Evolutionary conservation across 805 yeast species (phyloP).

Genomic region (Wickerhamomyces bovis): DNA sequence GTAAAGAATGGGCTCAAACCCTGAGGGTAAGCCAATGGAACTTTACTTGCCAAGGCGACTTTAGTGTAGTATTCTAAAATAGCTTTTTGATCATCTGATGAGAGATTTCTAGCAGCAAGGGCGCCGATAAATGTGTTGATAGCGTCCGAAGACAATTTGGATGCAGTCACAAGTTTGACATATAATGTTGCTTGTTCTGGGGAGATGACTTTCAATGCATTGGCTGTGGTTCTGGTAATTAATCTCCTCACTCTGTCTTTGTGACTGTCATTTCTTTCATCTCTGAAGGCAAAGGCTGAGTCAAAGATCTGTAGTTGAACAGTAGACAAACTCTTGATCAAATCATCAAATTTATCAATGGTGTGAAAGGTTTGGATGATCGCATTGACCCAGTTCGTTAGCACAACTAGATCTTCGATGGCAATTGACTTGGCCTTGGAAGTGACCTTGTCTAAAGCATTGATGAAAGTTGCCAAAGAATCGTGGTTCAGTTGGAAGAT

Average conservation of each 20-base stretch:
- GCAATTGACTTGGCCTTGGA: slow-evolving; percentile 37
- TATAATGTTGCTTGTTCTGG: slow-evolving; percentile 12
- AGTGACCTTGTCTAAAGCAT: slow-evolving; percentile 27
- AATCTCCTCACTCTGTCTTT: slow-evolving; percentile 33
- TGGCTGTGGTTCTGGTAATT: slow-evolving; percentile 26
- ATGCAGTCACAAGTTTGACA: slow-evolving; percentile 10
- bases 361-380: slow-evolving; percentile 26
- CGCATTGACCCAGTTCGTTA: slow-evolving; percentile 51
- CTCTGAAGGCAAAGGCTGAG: slow-evolving; percentile 11
- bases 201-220: slow-evolving; percentile 21
- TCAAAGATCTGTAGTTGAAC: slow-evolving; percentile 29
- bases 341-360: slow-evolving; percentile 22
- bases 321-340: slow-evolving; percentile 27
- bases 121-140: slow-evolving; percentile 31
- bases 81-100: slow-evolving; percentile 21
- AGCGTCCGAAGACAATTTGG: slow-evolving; percentile 29
- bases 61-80: slow-evolving; percentile 27
- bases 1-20: slow-evolving; percentile 41
- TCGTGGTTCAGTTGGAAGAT: slow-evolving; percentile 9
- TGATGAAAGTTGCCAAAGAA: slow-evolving; percentile 8
- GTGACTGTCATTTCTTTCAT: slow-evolving; percentile 31
- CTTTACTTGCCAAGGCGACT: slow-evolving; percentile 41
- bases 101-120: slow-evolving; percentile 23
- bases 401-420: slow-evolving; percentile 46
- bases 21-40: slow-evolving; percentile 31